These are phyloP conservation scores for Crithidia thermophila DNA, from an alignment of 208 protist species.

Conservation along the genomic window DNA sequence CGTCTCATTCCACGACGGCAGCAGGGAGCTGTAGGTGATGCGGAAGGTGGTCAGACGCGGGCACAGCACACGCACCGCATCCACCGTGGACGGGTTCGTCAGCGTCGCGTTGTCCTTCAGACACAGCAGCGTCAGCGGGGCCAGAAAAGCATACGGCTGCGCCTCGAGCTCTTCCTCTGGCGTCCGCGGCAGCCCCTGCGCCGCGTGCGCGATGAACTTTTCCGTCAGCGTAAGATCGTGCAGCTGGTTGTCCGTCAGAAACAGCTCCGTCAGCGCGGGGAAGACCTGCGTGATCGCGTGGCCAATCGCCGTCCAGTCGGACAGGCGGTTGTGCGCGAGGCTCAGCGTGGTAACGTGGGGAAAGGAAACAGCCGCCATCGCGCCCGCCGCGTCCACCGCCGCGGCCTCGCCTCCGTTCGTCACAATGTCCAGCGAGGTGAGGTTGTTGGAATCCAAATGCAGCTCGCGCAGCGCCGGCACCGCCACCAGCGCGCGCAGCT, in stretches of 20 bases:
- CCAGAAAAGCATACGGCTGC: conserved; percentile 46
- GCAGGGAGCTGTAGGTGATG: conserved; percentile 74
- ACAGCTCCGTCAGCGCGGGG: conserved; percentile 63
- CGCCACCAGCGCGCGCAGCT: conserved; percentile 58
- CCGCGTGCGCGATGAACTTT: conserved; percentile 17
- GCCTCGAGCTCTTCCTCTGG: conserved; percentile 11
- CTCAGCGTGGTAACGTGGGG: conserved; percentile 70
- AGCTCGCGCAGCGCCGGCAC: conserved; percentile 66
- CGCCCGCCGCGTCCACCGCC: not conserved
- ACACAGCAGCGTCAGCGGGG: conserved; percentile 59
- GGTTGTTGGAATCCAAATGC: conserved; percentile 78
- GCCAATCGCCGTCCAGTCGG: conserved; percentile 62
- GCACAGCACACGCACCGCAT: conserved; percentile 67
- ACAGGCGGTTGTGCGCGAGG: conserved; percentile 74
- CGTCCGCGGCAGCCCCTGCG: not conserved
- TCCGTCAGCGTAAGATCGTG: conserved; percentile 42
- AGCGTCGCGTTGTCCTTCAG: conserved; percentile 78
- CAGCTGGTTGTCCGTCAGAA: conserved; percentile 71
- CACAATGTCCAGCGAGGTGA: conserved; percentile 41
- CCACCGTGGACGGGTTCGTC: conserved; percentile 47
- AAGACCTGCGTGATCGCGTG: conserved; percentile 48
- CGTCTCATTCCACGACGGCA: conserved; percentile 83
- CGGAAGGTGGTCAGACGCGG: conserved; percentile 66
- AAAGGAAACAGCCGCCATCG: conserved; percentile 36
- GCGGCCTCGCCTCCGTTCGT: not conserved